phyloP scores from a whole-genome alignment of 169 alveolate species.

The Plasmodium fragile region DNA sequence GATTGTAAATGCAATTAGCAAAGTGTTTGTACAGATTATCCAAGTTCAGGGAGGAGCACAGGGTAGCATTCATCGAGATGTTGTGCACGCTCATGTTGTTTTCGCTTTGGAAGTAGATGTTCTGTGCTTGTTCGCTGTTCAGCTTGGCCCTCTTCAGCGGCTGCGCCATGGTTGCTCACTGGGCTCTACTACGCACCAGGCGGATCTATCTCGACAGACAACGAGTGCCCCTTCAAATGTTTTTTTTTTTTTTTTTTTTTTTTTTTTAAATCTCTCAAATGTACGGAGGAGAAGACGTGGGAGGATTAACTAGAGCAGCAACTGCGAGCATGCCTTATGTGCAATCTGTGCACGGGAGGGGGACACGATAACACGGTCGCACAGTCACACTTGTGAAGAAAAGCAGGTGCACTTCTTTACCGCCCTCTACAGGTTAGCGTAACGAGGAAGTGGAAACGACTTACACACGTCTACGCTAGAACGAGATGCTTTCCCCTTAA shows the following conservation, averaged over 20 bases:
- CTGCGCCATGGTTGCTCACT: conserved; percentile 10
- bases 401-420: background rate
- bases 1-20: conserved; percentile 81
- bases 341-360: background rate
- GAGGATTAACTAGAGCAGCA: background rate
- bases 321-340: background rate
- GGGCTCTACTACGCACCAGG: background rate
- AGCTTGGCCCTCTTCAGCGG: conserved; percentile 28
- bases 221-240: background rate
- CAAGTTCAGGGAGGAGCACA: conserved; percentile 79
- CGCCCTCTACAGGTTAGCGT: background rate
- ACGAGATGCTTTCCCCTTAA: background rate
- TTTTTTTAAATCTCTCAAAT: background rate
- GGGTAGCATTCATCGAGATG: conserved; percentile 79
- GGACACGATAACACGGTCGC: background rate
- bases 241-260: no score
- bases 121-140: conserved; percentile 20
- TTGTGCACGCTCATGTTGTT: conserved; percentile 81
- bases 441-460: background rate
- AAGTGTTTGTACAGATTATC: conserved; percentile 59
- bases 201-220: background rate
- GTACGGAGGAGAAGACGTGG: background rate
- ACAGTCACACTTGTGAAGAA: background rate
- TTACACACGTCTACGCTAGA: background rate
- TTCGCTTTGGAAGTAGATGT: conserved; percentile 37